Base-by-base conservation (phyloP, 345 rosid genomes). In the Euphorbia peplus region DNA sequence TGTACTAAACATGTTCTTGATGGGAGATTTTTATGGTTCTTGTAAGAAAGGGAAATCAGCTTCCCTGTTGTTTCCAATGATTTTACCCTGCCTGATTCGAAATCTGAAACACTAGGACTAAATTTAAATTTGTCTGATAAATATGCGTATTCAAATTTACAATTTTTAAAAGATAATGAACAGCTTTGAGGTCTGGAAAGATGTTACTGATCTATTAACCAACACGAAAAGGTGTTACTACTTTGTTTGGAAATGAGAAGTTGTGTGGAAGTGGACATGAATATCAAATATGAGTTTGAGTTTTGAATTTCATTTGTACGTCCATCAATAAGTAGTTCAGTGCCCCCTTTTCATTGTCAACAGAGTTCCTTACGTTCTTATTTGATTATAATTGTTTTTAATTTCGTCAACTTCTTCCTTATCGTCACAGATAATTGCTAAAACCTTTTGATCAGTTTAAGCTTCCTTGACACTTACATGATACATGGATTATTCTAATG, bases 281-380 rank as follows among this genome's bases (percentile, higher is more conserved):
- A 32, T 32, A 32, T 6, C 37, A 32, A 32, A 32, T 32, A 32
- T 32, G 37, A 22, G 15, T 2, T 11, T 50, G n/a, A 62, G 42
- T 22, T 11, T 24, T 42, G 35, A 63, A 22, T 44, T 42, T 42
- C 53, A 42, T 63, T 63, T 61, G 66, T 19, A 60, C 51, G 16
- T 24, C 42, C 48, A 5, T 13, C 8, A 7, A 7, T 32, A 10
- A 44, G 24, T 30, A 18, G 10, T 18, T 59, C 26, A 1, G 22
- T 47, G 15, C 41, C 5, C 25, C 47, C 8, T 4, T 32, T 47
- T 0, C 18, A 8, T 3, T 2, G 10, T n/a, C 15, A 5, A 35
- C n/a, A n/a, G 21, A 18, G 15, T 64, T 16, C 26, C 18, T n/a
- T 41, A 37, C 1, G 12, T 18, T 24, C 66, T 12, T 59, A 32